Conservation (phyloP, 169 alveolate genomes). For the Plasmodium falciparum region DNA sequence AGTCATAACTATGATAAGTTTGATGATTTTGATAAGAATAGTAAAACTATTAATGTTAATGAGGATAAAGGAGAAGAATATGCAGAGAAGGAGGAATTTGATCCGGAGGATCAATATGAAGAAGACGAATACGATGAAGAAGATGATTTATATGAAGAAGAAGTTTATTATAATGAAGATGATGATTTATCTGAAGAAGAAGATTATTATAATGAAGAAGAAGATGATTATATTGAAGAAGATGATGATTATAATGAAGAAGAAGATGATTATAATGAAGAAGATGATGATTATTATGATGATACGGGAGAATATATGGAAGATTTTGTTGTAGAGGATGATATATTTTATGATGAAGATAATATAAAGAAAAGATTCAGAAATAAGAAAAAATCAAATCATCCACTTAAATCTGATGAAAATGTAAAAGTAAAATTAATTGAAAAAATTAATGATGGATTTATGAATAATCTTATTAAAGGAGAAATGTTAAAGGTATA, state of each 20-base stretch:
- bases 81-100: neutral
- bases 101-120: neutral
- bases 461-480: slow-evolving; percentile 41
- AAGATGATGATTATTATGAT: neutral
- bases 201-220: neutral
- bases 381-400: too few relatives aligned
- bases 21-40: neutral
- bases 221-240: neutral
- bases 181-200: neutral
- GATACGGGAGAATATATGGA: neutral
- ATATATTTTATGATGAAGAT: neutral
- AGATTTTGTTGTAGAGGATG: neutral
- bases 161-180: neutral
- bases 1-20: too few relatives aligned
- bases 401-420: neutral
- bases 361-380: too few relatives aligned
- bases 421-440: slow-evolving; percentile 11
- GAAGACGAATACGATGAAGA: slow-evolving; percentile 7
- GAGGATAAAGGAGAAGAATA: slow-evolving; percentile 1
- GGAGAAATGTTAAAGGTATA: slow-evolving; percentile 52
- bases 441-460: slow-evolving; percentile 35
- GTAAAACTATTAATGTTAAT: neutral
- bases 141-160: neutral
- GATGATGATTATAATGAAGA: neutral
- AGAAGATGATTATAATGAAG: neutral